phyloP scores from a whole-genome alignment of 139 green algal species.

The Micractinium conductrix region DNA sequence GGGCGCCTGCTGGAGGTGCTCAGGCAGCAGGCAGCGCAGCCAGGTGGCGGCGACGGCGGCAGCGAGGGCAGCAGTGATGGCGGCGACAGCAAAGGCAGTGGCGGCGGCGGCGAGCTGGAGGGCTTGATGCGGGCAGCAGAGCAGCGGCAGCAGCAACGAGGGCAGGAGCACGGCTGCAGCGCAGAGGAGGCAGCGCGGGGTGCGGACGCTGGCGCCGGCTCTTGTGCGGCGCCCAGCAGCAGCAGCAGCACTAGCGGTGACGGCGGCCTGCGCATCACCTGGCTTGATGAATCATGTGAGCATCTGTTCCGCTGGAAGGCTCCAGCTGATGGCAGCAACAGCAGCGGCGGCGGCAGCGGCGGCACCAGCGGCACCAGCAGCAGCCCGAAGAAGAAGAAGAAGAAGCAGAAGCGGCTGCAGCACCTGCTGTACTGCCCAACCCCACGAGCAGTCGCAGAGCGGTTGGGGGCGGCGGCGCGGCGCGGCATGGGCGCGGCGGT shows the following conservation, averaged over 20 bases:
- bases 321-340: not conserved
- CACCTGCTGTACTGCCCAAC: slow-evolving; percentile 68
- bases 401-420: not conserved
- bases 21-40: slow-evolving; percentile 8
- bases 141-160: not conserved
- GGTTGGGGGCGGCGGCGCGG: slow-evolving; percentile 43
- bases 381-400: not conserved
- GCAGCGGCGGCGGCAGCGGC: not conserved
- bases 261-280: slow-evolving; percentile 19
- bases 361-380: not conserved
- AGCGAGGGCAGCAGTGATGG: not conserved
- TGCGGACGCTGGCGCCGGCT: not conserved
- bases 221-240: not conserved
- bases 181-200: slow-evolving; percentile 33
- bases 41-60: not conserved
- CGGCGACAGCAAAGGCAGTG: not conserved
- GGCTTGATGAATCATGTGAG: not conserved
- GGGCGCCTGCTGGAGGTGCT: slow-evolving; percentile 38
- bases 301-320: not conserved
- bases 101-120: no score
- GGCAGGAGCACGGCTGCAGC: not conserved
- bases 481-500: slow-evolving; percentile 56
- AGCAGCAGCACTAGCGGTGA: slow-evolving; percentile 40
- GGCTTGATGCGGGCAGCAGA: no score
- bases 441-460: slow-evolving; percentile 34